These are phyloP conservation scores for Paulinella micropora DNA, from an alignment of 78 protist genomes.

Conservation along the genomic window DNA sequence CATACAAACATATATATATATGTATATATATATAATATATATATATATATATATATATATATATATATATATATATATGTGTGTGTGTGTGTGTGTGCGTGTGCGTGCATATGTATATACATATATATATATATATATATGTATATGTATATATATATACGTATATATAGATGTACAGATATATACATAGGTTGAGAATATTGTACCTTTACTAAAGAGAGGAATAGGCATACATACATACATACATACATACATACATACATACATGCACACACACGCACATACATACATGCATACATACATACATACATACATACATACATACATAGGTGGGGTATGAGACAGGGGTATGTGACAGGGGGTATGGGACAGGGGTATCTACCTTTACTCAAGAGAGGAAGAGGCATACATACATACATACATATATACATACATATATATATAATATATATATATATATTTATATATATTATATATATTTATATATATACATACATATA, in stretches of 20 bases:
- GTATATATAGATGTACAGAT: neutral
- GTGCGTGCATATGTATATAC: neutral
- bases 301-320: too few species aligned
- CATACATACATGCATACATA: too few species aligned
- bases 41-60: neutral
- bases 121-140: neutral
- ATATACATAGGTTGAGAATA: too few species aligned
- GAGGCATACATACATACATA: too few species aligned
- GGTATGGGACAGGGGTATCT: too few species aligned
- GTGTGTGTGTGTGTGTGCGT: too few species aligned
- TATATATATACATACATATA: neutral
- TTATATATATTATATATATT: neutral
- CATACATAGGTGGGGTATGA: too few species aligned
- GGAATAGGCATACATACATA: slow-evolving; percentile 29
- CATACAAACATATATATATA: neutral
- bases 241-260: neutral
- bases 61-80: neutral
- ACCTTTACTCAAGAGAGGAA: too few species aligned
- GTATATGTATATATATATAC: neutral
- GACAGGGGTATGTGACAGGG: too few species aligned
- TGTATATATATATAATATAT: neutral
- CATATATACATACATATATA: neutral
- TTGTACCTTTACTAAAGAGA: neutral
- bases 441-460: neutral
- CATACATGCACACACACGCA: neutral